phyloP scores from a whole-genome alignment of 2,329 filamentous ascomycete genomes.

The Sarocladium oryzae region DNA sequence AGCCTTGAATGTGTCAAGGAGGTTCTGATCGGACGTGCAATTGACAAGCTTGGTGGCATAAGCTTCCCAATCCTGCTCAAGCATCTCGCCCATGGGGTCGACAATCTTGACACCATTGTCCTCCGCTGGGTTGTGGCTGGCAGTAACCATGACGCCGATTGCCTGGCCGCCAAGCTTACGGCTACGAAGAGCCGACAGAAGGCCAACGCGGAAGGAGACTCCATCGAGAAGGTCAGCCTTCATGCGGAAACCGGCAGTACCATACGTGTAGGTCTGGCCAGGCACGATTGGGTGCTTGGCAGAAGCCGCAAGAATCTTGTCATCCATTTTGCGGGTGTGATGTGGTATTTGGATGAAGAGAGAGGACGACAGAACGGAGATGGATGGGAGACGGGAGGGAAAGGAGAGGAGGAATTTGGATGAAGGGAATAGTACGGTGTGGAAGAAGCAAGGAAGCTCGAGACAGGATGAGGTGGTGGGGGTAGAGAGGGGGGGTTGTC shows the following conservation, averaged over 20 bases:
- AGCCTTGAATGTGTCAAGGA: slow-evolving; percentile 69
- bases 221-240: slow-evolving; percentile 77
- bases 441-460: background rate
- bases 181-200: slow-evolving; percentile 82
- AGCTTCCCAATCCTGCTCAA: slow-evolving; percentile 90
- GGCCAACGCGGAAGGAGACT: slow-evolving; percentile 85
- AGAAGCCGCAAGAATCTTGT: slow-evolving; percentile 53
- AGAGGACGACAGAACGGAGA: background rate
- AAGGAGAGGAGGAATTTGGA: background rate
- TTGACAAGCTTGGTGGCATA: slow-evolving; percentile 89
- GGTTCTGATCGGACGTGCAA: slow-evolving; percentile 64
- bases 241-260: slow-evolving; percentile 64
- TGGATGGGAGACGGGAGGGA: background rate
- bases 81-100: slow-evolving; percentile 96
- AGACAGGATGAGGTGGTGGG: background rate
- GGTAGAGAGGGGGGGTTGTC: background rate
- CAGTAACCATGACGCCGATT: slow-evolving; percentile 95
- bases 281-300: slow-evolving; percentile 54
- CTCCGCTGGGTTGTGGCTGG: slow-evolving; percentile 82
- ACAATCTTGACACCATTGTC: slow-evolving; percentile 96
- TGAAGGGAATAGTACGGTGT: background rate
- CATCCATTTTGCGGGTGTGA: slow-evolving; percentile 37
- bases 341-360: background rate
- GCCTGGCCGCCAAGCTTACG: slow-evolving; percentile 84
- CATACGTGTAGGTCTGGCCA: slow-evolving; percentile 55